Evolutionary conservation across 768 basidiomycete species (phyloP).

Genomic region (Rhodotorula taiwanensis): DNA sequence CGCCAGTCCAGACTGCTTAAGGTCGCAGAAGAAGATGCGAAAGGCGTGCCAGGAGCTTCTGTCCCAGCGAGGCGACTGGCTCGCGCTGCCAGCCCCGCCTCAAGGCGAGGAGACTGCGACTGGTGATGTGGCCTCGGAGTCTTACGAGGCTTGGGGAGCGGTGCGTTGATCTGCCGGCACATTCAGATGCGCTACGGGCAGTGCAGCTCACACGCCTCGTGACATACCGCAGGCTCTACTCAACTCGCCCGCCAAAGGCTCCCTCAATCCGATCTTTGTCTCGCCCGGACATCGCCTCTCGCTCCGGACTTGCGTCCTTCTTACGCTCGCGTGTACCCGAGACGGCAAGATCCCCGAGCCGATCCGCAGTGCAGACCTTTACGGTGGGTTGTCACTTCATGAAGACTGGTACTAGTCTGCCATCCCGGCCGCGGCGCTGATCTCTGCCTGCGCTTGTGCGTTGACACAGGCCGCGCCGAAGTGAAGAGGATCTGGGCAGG

Average conservation of each 20-base stretch:
- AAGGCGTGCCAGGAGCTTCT: constrained; percentile 14
- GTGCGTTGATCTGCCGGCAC: neutral
- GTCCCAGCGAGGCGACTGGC: constrained; percentile 28
- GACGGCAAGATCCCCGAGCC: constrained; percentile 40
- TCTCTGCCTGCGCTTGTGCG: neutral
- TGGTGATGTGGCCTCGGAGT: no score
- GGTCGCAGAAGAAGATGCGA: constrained; percentile 36
- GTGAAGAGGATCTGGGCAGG: neutral
- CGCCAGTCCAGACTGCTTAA: constrained; percentile 7
- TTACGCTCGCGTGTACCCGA: constrained; percentile 33
- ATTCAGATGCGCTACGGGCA: no score
- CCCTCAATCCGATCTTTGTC: constrained; percentile 40
- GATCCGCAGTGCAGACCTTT: constrained; percentile 39
- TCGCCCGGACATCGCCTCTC: constrained; percentile 39
- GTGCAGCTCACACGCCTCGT: neutral
- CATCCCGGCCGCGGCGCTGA: no score
- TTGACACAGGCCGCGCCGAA: neutral
- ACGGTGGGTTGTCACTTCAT: constrained; percentile 17
- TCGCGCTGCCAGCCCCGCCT: neutral
- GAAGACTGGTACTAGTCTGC: no score
- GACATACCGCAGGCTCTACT: constrained; percentile 31
- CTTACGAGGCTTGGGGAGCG: neutral
- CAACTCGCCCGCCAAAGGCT: constrained; percentile 23
- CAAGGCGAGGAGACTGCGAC: neutral
- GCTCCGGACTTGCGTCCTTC: constrained; percentile 30